phyloP scores from a whole-genome alignment of 2,329 filamentous ascomycete genomes.

The Monilinia aucupariae region DNA sequence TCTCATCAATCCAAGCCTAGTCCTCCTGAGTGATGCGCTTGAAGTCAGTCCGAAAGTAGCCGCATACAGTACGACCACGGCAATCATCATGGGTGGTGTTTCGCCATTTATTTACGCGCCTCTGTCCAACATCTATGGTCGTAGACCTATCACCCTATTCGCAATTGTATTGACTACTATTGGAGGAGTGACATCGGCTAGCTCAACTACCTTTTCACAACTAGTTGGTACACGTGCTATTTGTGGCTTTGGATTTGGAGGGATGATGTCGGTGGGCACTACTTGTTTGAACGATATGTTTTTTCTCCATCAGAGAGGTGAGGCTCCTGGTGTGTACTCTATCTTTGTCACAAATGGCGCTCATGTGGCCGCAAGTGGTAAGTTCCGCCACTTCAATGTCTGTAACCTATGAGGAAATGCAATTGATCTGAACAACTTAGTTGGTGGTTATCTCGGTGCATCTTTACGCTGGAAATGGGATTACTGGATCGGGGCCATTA shows the following conservation, averaged over 20 bases:
- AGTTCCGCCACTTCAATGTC: conserved; percentile 11
- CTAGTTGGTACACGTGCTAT: conserved; percentile 30
- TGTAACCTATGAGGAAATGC: neutral
- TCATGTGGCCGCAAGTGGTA: conserved; percentile 31
- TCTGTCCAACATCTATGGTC: conserved; percentile 30
- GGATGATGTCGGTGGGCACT: conserved; percentile 33
- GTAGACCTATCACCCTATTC: conserved; percentile 31
- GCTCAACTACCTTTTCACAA: conserved; percentile 23
- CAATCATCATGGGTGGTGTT: conserved; percentile 30
- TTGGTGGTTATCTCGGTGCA: conserved; percentile 31
- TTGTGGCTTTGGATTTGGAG: conserved; percentile 31
- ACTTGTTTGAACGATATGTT: conserved; percentile 33
- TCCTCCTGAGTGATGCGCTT: conserved; percentile 28
- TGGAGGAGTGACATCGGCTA: conserved; percentile 28
- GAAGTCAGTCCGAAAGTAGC: conserved; percentile 25
- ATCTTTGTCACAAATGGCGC: conserved; percentile 33
- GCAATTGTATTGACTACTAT: conserved; percentile 31
- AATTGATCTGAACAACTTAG: conserved; percentile 15
- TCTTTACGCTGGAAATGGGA: conserved; percentile 33
- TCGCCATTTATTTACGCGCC: conserved; percentile 33
- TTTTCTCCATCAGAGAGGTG: conserved; percentile 32
- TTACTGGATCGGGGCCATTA: conserved; percentile 31
- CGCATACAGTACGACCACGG: conserved; percentile 32
- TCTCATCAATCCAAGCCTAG: conserved; percentile 31
- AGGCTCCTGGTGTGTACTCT: conserved; percentile 32